Percentiles rank a stretch among this genome's conserved stretches.
Evolutionary conservation across 495 filamentous ascomycete species (phyloP).

Genomic region (Penicillium alfredii): DNA sequence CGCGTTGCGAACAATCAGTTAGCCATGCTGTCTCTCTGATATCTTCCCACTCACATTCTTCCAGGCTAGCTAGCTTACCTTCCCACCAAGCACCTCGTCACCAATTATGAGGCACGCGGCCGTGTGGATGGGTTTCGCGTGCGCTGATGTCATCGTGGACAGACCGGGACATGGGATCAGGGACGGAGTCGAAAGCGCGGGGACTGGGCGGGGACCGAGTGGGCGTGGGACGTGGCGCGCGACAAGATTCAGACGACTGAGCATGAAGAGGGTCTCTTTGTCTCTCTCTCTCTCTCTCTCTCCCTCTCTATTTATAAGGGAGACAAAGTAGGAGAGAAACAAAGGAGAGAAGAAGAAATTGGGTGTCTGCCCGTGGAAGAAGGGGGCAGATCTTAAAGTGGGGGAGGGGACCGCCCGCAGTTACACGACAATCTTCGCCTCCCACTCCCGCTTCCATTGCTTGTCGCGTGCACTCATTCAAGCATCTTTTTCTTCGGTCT

Average conservation of each 20-base stretch:
- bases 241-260: slow-evolving; percentile 65
- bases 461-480: no score
- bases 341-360: slow-evolving; percentile 2
- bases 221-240: slow-evolving; percentile 65
- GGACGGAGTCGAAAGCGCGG: slow-evolving; percentile 35
- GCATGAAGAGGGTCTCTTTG: slow-evolving; percentile 47
- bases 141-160: slow-evolving; percentile 51
- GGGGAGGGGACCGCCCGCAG: slow-evolving; percentile 23
- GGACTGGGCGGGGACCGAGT: slow-evolving; percentile 41
- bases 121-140: slow-evolving; percentile 68
- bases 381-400: slow-evolving; percentile 10
- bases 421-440: slow-evolving; percentile 4
- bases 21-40: no score
- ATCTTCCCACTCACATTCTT: not conserved
- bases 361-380: slow-evolving; percentile 4
- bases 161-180: slow-evolving; percentile 16
- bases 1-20: not conserved
- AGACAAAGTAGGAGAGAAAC: not conserved
- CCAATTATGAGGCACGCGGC: slow-evolving; percentile 94
- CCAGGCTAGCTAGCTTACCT: slow-evolving; percentile 48
- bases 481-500: slow-evolving; percentile 3
- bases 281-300: no score
- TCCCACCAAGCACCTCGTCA: slow-evolving; percentile 94
- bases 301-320: no score
- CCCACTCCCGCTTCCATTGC: slow-evolving; percentile 8